Evolutionary conservation across 176 grass and related monocot genomes (phyloP).

Genomic region (Aegilops tauschii): DNA sequence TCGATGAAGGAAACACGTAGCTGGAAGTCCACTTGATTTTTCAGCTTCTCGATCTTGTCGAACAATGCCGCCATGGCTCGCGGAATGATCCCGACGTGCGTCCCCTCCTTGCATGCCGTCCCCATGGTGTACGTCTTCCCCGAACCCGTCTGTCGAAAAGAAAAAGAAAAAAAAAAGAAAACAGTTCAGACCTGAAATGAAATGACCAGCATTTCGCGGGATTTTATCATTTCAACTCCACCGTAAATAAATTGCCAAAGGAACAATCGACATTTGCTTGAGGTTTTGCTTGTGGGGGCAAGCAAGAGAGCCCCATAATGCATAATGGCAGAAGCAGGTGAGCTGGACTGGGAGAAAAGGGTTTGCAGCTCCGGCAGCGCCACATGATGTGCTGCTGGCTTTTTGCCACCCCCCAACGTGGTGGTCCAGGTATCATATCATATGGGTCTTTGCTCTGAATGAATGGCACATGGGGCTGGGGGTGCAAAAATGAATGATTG

Average conservation of each 20-base stretch:
- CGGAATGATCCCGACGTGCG: conserved; percentile 65
- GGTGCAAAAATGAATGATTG: conserved; percentile 1
- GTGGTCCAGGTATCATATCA: conserved; percentile 36
- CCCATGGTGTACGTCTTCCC: conserved; percentile 98
- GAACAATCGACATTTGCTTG: background rate
- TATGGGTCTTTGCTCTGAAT: background rate
- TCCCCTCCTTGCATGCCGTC: conserved; percentile 73
- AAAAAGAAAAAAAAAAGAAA: background rate
- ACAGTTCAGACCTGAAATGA: background rate
- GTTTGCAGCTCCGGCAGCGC: background rate
- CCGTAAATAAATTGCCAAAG: background rate
- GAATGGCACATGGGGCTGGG: conserved; percentile 46
- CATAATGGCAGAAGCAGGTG: conserved; percentile 34
- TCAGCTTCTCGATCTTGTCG: conserved; percentile 74
- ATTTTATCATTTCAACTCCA: too few species aligned
- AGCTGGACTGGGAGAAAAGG: conserved; percentile 21
- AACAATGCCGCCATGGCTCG: conserved; percentile 80
- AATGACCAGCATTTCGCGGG: conserved; percentile 6
- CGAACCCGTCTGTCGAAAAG: conserved; percentile 64
- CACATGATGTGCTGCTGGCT: conserved; percentile 50
- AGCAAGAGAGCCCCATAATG: conserved; percentile 16
- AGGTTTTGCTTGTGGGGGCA: conserved; percentile 26
- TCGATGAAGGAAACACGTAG: conserved; percentile 93
- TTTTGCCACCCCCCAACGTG: conserved; percentile 40
- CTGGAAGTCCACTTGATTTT: conserved; percentile 86